Conservation (phyloP, 805 yeast species). For the Priceomyces melissophilus region DNA sequence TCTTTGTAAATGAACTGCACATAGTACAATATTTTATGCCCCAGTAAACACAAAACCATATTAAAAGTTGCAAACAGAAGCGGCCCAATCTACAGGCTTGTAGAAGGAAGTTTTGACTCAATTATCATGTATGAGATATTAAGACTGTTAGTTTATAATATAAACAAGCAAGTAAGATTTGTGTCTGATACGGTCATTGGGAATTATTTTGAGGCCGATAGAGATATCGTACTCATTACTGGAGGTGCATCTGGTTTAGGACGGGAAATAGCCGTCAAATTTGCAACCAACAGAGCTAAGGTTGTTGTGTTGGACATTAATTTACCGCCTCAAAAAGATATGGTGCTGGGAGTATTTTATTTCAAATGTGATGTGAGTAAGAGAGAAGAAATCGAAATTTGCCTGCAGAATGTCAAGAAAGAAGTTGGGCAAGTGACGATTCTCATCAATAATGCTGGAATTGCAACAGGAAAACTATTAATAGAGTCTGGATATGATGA, state of each 20-base stretch:
- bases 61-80: too few species aligned
- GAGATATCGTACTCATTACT: slow-evolving; percentile 70
- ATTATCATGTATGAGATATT: too few species aligned
- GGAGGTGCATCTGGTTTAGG: slow-evolving; percentile 89
- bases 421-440: slow-evolving; percentile 61
- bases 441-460: slow-evolving; percentile 83
- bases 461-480: slow-evolving; percentile 56
- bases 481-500: slow-evolving; percentile 53
- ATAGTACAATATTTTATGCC: too few species aligned
- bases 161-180: slow-evolving; percentile 20
- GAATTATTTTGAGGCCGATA: slow-evolving; percentile 45
- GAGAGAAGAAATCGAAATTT: slow-evolving; percentile 38
- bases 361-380: slow-evolving; percentile 70
- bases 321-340: slow-evolving; percentile 34
- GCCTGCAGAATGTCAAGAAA: slow-evolving; percentile 38
- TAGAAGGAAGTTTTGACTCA: too few species aligned
- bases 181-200: slow-evolving; percentile 46
- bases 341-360: slow-evolving; percentile 45
- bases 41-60: too few species aligned
- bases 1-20: too few species aligned
- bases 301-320: slow-evolving; percentile 67
- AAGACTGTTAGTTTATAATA: background rate
- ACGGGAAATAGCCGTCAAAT: slow-evolving; percentile 47
- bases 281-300: slow-evolving; percentile 42
- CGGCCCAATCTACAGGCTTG: too few species aligned